Conservation (phyloP, 2,329 filamentous ascomycete species). For the Fusarium equiseti region DNA sequence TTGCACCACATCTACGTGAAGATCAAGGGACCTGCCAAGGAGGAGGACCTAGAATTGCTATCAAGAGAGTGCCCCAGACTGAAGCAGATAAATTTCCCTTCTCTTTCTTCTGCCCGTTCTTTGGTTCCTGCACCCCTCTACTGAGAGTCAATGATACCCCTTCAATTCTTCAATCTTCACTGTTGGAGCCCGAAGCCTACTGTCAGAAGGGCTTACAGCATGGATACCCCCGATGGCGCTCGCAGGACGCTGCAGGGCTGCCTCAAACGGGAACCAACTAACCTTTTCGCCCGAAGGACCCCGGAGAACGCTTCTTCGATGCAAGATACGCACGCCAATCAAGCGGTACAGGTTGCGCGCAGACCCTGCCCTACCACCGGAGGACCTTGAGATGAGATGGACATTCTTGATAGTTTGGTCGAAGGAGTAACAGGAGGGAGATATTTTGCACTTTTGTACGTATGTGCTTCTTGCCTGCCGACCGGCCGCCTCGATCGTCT, state of each 20-base stretch:
- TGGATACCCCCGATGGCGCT: neutral
- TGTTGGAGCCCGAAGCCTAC: neutral
- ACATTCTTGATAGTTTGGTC: neutral
- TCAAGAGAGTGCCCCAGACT: neutral
- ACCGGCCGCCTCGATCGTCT: neutral
- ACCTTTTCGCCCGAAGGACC: too few species aligned
- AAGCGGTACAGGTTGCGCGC: too few species aligned
- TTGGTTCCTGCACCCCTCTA: neutral
- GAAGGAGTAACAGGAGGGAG: too few species aligned
- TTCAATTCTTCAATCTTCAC: neutral
- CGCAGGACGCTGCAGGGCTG: neutral
- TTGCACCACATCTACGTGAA: neutral
- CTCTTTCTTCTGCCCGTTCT: neutral
- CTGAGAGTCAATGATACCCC: neutral
- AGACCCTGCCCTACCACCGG: neutral
- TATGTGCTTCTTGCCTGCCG: neutral
- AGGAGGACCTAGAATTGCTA: neutral
- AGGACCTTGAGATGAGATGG: neutral
- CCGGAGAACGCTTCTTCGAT: too few species aligned
- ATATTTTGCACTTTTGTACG: neutral
- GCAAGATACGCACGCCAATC: too few species aligned
- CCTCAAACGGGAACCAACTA: neutral
- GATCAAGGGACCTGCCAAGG: too few species aligned
- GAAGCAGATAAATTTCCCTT: neutral
- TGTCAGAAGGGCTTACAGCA: neutral